Conservation (phyloP, 768 basidiomycete genomes). For the Xanthoconium purpureum region DNA sequence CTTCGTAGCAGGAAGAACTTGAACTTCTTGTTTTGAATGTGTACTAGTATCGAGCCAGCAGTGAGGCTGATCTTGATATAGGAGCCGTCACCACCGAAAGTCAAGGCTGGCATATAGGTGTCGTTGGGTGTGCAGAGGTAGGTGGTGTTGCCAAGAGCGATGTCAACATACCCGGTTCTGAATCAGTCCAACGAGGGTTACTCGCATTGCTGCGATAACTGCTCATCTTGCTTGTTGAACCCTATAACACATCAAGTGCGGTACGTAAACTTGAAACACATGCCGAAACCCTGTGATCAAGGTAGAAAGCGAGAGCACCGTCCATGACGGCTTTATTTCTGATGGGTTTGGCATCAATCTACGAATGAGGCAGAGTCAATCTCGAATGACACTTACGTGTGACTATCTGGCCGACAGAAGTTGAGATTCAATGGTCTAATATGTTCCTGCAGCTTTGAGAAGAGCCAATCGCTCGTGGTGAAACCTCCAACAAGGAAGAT, state of each 20-base stretch:
- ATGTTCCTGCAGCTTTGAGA: conserved; percentile 27
- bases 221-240: conserved; percentile 29
- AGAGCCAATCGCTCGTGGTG: conserved; percentile 43
- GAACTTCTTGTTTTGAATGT: no score
- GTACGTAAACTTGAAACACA: conserved; percentile 41
- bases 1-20: no score
- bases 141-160: no score
- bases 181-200: conserved; percentile 31
- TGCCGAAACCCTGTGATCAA: conserved; percentile 40
- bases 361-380: neutral
- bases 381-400: conserved; percentile 38
- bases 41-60: no score
- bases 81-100: no score
- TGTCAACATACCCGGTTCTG: conserved; percentile 23
- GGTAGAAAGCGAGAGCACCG: conserved; percentile 42
- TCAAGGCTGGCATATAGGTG: no score
- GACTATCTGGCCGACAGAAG: conserved; percentile 49
- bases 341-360: neutral
- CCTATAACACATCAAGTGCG: conserved; percentile 33
- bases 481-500: conserved; percentile 45
- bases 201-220: conserved; percentile 27
- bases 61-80: no score
- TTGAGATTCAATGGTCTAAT: conserved; percentile 36
- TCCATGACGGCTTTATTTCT: conserved; percentile 48
- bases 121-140: no score